These are phyloP conservation scores for Solanum arcanum DNA, from an alignment of 257 asterid genomes.

Conservation along the genomic window DNA sequence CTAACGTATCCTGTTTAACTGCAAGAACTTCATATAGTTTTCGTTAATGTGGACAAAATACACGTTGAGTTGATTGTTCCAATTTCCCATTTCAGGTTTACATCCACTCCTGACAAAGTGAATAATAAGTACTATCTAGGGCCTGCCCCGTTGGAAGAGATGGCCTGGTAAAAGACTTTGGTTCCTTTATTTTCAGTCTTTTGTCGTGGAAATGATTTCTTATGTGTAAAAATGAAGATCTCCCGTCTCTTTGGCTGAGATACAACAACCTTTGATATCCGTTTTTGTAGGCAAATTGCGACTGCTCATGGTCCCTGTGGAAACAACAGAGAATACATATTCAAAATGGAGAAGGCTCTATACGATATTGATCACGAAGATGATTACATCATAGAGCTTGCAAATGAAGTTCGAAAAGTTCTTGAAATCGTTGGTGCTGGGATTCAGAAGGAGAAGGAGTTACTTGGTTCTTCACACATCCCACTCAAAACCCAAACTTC, in stretches of 20 bases:
- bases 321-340: conserved; percentile 79
- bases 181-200: conserved; percentile 1
- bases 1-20: not conserved
- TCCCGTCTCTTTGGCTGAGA: not conserved
- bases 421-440: conserved; percentile 19
- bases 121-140: conserved; percentile 81
- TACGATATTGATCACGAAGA: conserved; percentile 72
- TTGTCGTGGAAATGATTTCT: not conserved
- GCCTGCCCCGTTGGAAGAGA: conserved; percentile 80
- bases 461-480: conserved; percentile 6
- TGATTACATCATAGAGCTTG: conserved; percentile 62
- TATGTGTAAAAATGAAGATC: not conserved
- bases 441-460: conserved; percentile 24
- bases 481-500: conserved; percentile 26
- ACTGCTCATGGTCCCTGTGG: conserved; percentile 88
- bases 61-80: not conserved
- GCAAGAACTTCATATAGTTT: not conserved
- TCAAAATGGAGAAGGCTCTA: conserved; percentile 77
- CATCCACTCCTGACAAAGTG: conserved; percentile 72
- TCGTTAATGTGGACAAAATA: too few relatives aligned
- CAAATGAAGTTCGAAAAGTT: conserved; percentile 75
- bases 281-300: conserved; percentile 51
- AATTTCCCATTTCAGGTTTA: conserved; percentile 39
- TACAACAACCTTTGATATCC: not conserved
- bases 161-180: not conserved